Evolutionary conservation across 2,329 filamentous ascomycete species (phyloP).

Genomic region (Aspergillus chevalieri): DNA sequence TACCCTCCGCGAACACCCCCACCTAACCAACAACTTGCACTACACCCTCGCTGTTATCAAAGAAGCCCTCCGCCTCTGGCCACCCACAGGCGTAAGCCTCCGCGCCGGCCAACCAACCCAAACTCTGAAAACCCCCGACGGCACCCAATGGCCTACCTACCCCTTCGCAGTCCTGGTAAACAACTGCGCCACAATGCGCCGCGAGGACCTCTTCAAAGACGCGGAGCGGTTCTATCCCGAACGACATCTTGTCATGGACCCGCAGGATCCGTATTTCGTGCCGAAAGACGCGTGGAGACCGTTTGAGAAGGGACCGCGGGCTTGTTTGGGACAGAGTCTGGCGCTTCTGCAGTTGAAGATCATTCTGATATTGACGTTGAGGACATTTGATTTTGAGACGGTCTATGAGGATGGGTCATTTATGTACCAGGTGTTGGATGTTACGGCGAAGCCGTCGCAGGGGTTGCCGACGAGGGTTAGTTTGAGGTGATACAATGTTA

Average conservation of each 20-base stretch:
- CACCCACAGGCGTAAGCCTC: slow-evolving; percentile 27
- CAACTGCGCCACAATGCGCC: slow-evolving; percentile 12
- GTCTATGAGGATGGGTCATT: slow-evolving; percentile 8
- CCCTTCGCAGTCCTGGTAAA: slow-evolving; percentile 12
- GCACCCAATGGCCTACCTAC: slow-evolving; percentile 10
- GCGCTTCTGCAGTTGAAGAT: slow-evolving; percentile 39
- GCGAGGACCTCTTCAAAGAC: slow-evolving; percentile 11
- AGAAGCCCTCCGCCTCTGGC: slow-evolving; percentile 50
- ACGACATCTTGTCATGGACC: slow-evolving; percentile 27
- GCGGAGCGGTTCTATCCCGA: slow-evolving; percentile 29
- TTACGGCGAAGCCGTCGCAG: slow-evolving; percentile 8
- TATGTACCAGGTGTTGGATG: slow-evolving; percentile 10
- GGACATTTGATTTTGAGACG: slow-evolving; percentile 18
- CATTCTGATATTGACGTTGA: slow-evolving; percentile 17
- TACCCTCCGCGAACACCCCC: slow-evolving; percentile 38
- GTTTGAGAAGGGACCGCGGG: slow-evolving; percentile 44
- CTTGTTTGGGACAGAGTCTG: slow-evolving; percentile 47
- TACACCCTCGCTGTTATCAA: slow-evolving; percentile 52
- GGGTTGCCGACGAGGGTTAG: slow-evolving; percentile 7
- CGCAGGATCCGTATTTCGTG: slow-evolving; percentile 15
- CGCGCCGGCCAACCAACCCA: slow-evolving; percentile 9
- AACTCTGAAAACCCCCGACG: slow-evolving; percentile 5
- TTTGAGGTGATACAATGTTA: no score
- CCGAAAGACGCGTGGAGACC: slow-evolving; percentile 41
- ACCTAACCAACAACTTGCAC: slow-evolving; percentile 46